Base-by-base conservation (phyloP, 2,329 filamentous ascomycete species). In the Blastomyces emzantsi region DNA sequence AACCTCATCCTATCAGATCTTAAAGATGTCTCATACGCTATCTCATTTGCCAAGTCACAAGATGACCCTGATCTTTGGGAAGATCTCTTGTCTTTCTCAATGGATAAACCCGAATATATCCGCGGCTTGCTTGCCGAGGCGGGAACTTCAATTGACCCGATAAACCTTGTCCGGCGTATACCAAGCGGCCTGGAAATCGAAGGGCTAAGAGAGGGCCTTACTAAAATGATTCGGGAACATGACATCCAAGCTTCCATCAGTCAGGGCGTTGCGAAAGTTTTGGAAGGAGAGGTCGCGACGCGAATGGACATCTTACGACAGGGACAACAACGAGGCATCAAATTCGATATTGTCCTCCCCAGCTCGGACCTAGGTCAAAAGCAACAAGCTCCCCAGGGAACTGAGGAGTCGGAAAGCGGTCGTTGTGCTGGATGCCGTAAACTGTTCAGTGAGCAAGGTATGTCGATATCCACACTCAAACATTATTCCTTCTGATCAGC, bases 31-130 rank as follows among this genome's bases (percentile, higher is more conserved):
- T 89, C 88, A 60, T 92, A 94, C 69, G 94, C 94, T 9, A 99
- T 99, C 69, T 84, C 88, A 1, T 99, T 99, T 71, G 92, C 92
- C 62, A 97, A 97, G 74, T 88, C 92, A 66, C 92, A 97, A 72
- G 87, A 94, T 67, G 92, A 97, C 70, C 87, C 88, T 0, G 92
- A 97, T 69, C 82, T 99, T 0, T 99, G 94, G 94, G 90, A 96
- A 67, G 92, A 97, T 71, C 82, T 99, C 8, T 84, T 99, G 6
- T 87, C 93, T 69, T 97, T 97, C 75, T 93, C 90, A 65, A 97
- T 99, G 94, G 92, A 97, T 77, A 96, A 97, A 72, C 94, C 94
- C 0, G 86, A 86, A 51, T 99, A 99, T 77, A 97, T 99, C 68
- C 88, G 90, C 15, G 92, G 90, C 0, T 80, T 99, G 3, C 84